These are phyloP conservation scores for Mycena latifolia DNA, from an alignment of 768 basidiomycete species.

Conservation along the genomic window DNA sequence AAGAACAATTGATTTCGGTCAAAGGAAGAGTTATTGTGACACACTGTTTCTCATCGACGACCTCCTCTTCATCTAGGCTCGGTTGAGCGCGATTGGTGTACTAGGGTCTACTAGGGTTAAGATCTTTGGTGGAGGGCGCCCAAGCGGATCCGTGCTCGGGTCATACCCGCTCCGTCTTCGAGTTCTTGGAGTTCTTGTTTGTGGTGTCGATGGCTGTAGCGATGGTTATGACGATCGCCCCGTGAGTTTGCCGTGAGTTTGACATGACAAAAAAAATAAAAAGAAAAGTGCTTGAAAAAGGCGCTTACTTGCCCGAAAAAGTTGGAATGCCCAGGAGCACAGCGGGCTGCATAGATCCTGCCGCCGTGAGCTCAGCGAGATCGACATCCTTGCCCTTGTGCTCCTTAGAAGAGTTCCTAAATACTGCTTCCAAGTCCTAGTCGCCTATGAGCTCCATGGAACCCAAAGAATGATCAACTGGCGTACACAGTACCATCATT, in stretches of 20 bases:
- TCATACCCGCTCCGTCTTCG: conserved; percentile 60
- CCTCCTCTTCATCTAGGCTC: conserved; percentile 40
- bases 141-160: conserved; percentile 80
- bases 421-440: conserved; percentile 86
- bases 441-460: too few relatives aligned
- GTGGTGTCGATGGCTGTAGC: conserved; percentile 60
- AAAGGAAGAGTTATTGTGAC: too few relatives aligned
- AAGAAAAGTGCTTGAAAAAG: too few relatives aligned
- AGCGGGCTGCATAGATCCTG: conserved; percentile 47
- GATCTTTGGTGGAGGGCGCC: conserved; percentile 81
- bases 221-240: too few relatives aligned
- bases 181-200: too few relatives aligned
- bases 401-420: conserved; percentile 51
- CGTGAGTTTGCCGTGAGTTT: too few relatives aligned
- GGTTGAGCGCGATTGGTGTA: conserved; percentile 61
- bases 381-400: conserved; percentile 52
- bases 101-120: conserved; percentile 90
- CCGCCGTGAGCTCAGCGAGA: conserved; percentile 34
- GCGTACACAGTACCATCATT: too few relatives aligned
- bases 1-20: conserved; percentile 9
- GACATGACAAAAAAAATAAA: neutral
- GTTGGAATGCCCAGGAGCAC: conserved; percentile 79
- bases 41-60: conserved; percentile 55
- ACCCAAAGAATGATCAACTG: too few relatives aligned
- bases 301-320: conserved; percentile 84